Base-by-base conservation (phyloP, 2,329 filamentous ascomycete genomes). In the Celoporthe dispersa region DNA sequence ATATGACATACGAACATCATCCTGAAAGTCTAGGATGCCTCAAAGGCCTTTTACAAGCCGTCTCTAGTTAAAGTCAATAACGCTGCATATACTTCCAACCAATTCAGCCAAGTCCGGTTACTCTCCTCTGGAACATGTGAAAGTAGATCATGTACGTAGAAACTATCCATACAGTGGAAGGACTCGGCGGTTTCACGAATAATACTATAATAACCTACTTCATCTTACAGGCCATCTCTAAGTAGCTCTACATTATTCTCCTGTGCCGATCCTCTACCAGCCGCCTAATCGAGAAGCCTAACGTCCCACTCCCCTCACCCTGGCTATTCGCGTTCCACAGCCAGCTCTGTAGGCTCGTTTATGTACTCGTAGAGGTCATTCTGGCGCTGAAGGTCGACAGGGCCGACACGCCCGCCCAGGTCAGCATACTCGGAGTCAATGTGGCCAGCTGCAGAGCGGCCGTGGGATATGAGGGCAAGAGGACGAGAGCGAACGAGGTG, bases 331-430 rank as follows among this genome's bases (percentile, higher is more conserved):
- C 48, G 1, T 70, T 71, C 64, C 72, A 71, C 51, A 68, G 70
- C 6, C 66, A 69, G 65, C 73, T 76, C 0, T 73, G 74, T 1
- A 25, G 39, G 33, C 48, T 48, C n/a, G 5, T 75, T 5, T 76
- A 73, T 74, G 72, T 75, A 73, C 35, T 25, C 72, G 55, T 73
- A 75, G 70, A 73, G 68, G 3, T 75, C n/a, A 35, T 75, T 28
- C 70, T 73, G 28, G 70, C 64, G 51, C 69, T 73, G 28, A 73
- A 68, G 19, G 69, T 73, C 53, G 8, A 60, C 12, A 73, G 70
- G 2, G 35, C 74, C 2, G 71, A 60, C 6, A 73, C 71, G 25
- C 74, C 73, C 59, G 72, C 72, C 2, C 64, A 72, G 67, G 69
- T 75, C 16, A 71, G 68, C 16, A 72, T 74, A 67, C 70, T 11